Evolutionary conservation across 163 green algal species (phyloP), one percentile per base, ranked within the genome.

Genomic region (Scenedesmus sp.): DNA sequence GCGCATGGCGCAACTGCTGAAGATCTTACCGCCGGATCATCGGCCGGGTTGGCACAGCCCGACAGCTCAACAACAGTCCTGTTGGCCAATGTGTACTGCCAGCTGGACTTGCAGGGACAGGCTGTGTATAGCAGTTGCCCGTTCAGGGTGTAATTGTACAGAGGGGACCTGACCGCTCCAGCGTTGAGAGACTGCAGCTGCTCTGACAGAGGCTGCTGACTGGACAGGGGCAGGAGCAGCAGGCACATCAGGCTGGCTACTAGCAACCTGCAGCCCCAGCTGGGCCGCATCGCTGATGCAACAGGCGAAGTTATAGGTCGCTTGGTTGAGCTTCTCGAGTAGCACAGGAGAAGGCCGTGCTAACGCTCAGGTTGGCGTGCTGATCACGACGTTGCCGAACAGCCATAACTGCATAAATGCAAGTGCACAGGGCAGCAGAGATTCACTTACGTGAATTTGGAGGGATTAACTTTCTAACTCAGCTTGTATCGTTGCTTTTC

Each of bases 121-220:
- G 59, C 80, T 70, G 80, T 85, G 80, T 85, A 85, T 3, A 85
- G 44, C 15, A 1, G 43, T 53, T 85, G 80, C 16, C 80, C 80
- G 26, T 68, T 44, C 4, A 85, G 44, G 43, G 80, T 85, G 80
- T 85, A 85, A 26, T 85, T 85, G 44, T 85, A 53, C 44, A 85
- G 26, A 10, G 80, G 56, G 43, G 22, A 70, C 44, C 40, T 85
- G 53, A 51, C 51, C 56, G 51, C 51, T 42, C 33, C 82, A 87
- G 3, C 59, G 24, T 72, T 72, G 59, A 72, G 59, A 24, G 59
- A 72, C 59, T 72, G 59, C 59, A 72, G 51, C 82, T 87, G 82
- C 82, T 53, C 24, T 24, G 53, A 76, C 35, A 51, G 33, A 26
- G 82, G 82, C 82, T 87, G 82, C n/a, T 43, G 51, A 18, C 46